Evolutionary conservation across 768 basidiomycete species (phyloP), one percentile per base, ranked within the genome.

Genomic region (Agrocybe chaxingu): DNA sequence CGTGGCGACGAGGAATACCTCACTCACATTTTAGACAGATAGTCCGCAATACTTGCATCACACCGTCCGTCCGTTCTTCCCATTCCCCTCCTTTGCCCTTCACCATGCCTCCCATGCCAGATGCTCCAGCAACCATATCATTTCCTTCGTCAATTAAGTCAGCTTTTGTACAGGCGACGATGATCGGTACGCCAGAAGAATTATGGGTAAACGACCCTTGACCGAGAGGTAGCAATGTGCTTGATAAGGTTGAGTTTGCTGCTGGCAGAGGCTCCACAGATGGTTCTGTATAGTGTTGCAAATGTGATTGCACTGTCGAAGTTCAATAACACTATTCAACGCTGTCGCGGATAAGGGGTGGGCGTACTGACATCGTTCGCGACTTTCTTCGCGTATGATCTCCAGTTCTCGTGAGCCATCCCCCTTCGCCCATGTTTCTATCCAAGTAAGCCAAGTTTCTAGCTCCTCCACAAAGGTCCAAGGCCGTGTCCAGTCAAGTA

Each of bases 41-140:
- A 0, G 92, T 90, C 35, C 97, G 80, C 45, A 99, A 76, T n/a
- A 91, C 83, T 62, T 98, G 96, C 85, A 97, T 96, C 4, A 98
- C 75, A 36, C 89, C 88, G 62, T 99, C 97, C 37, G 93, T 95
- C 59, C 87, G 76, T 67, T 99, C 97, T 67, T 99, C 97, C 90
- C 90, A 92, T 60, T 91, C 89, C 8, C 84, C 87, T 1, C 92
- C 91, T 64, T 92, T 93, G 3, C 90, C 90, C 67, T 92, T 93
- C 3, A 92, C 87, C 87, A 92, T 89, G 10, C 85, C 86, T 18
- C 90, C 89, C 84, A 92, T 92, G 0, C 89, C 89, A 0, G 88
- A 80, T 1, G 86, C 72, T 35, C 92, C 92, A 4, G 83, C 84
- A 12, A 79, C 82, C 49, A 85, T 75, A 59, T 89, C 87, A 57